These are phyloP conservation scores for Hanseniaspora vineae DNA, from an alignment of 805 yeast species.

Conservation along the genomic window DNA sequence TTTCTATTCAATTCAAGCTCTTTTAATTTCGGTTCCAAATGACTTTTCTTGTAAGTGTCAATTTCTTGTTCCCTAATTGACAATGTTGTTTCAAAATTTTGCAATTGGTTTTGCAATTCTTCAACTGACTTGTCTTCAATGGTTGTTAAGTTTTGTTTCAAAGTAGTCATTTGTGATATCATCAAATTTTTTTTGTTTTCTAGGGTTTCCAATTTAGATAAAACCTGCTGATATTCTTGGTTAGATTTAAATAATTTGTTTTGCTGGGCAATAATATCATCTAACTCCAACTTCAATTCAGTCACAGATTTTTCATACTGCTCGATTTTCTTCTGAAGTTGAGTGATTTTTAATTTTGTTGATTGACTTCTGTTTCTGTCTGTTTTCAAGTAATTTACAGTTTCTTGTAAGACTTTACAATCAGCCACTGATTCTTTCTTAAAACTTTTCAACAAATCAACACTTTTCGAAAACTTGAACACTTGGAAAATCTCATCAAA, in stretches of 20 bases:
- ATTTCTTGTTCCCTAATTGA: not conserved
- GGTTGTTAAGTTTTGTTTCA: slow-evolving; percentile 15
- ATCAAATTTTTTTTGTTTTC: slow-evolving; percentile 34
- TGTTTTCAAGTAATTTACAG: slow-evolving; percentile 59
- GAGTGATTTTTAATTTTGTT: slow-evolving; percentile 34
- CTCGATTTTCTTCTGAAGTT: slow-evolving; percentile 32
- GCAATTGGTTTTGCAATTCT: slow-evolving; percentile 15
- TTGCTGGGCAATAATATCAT: slow-evolving; percentile 41
- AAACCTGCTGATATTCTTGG: slow-evolving; percentile 65
- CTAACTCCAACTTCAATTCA: slow-evolving; percentile 36
- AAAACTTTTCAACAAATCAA: slow-evolving; percentile 63
- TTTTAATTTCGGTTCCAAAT: slow-evolving; percentile 7
- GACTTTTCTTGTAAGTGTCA: not conserved
- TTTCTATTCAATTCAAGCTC: slow-evolving; percentile 7
- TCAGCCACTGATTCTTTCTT: slow-evolving; percentile 69
- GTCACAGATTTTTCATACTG: slow-evolving; percentile 36
- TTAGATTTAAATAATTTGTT: slow-evolving; percentile 58
- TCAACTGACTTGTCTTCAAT: slow-evolving; percentile 7
- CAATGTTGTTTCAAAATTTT: not conserved
- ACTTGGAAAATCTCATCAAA: slow-evolving; percentile 97
- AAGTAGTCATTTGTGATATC: slow-evolving; percentile 37
- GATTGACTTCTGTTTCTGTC: slow-evolving; percentile 65
- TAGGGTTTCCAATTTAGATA: slow-evolving; percentile 50
- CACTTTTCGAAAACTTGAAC: slow-evolving; percentile 77
- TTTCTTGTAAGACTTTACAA: slow-evolving; percentile 61